phyloP scores from a whole-genome alignment of 192 early-diverging fungal species.

The Chytriomyces sp. region DNA sequence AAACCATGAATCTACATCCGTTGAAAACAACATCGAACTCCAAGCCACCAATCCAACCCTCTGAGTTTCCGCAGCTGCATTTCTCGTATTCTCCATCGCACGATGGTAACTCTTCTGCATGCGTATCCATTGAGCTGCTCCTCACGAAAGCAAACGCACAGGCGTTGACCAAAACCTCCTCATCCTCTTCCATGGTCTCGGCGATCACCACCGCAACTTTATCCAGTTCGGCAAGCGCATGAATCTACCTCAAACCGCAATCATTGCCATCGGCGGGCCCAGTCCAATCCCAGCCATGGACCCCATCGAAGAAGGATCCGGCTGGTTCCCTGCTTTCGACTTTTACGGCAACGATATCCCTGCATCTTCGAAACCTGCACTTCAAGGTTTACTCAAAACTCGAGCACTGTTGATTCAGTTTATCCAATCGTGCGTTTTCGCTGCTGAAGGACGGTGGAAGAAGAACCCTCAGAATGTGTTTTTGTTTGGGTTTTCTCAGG shows the following conservation, averaged over 20 bases:
- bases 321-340: slow-evolving; percentile 74
- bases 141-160: neutral
- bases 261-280: slow-evolving; percentile 39
- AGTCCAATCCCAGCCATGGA: slow-evolving; percentile 53
- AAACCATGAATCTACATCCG: neutral
- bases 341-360: slow-evolving; percentile 49
- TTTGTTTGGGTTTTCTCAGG: slow-evolving; percentile 79
- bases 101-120: neutral
- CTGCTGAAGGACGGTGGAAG: slow-evolving; percentile 37
- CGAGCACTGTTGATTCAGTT: slow-evolving; percentile 52
- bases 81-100: slow-evolving; percentile 10
- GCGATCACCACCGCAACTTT: slow-evolving; percentile 70
- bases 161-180: slow-evolving; percentile 68
- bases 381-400: slow-evolving; percentile 53
- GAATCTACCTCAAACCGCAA: slow-evolving; percentile 71
- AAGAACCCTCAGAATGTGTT: slow-evolving; percentile 55
- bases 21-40: neutral
- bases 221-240: slow-evolving; percentile 62
- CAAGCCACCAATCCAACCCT: slow-evolving; percentile 3
- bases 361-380: slow-evolving; percentile 43
- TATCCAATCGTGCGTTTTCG: slow-evolving; percentile 47
- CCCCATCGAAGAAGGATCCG: slow-evolving; percentile 61
- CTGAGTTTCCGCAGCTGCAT: slow-evolving; percentile 1
- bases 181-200: slow-evolving; percentile 76
- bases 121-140: neutral